Percentiles rank a stretch among this genome's conserved stretches.
phyloP scores from a whole-genome alignment of 1,284 basidiomycete genomes.

The Heterobasidion irregulare region DNA sequence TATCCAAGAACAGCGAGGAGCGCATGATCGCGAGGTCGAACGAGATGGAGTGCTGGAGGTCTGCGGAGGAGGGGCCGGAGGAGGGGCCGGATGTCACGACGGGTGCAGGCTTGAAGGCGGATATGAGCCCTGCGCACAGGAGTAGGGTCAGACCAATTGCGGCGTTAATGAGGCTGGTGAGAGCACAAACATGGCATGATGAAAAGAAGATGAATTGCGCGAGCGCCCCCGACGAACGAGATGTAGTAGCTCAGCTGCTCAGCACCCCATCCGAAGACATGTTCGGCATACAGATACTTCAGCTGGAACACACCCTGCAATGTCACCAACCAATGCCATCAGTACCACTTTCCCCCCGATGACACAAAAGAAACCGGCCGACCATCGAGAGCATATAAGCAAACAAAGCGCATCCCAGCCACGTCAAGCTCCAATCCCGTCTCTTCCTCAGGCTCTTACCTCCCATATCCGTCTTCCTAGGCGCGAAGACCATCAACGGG shows the following conservation, averaged over 20 bases:
- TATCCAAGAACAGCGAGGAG: constrained; percentile 54
- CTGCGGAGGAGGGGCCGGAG: constrained; percentile 35
- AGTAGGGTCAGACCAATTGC: constrained; percentile 8
- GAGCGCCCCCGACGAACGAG: constrained; percentile 38
- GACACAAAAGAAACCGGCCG: constrained; percentile 13
- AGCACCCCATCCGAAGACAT: constrained; percentile 48
- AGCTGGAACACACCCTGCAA: constrained; percentile 45
- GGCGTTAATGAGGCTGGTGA: neutral
- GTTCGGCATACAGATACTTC: constrained; percentile 54
- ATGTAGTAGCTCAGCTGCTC: constrained; percentile 54
- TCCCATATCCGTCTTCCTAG: constrained; percentile 27
- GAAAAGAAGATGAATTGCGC: constrained; percentile 45
- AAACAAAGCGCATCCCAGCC: constrained; percentile 36
- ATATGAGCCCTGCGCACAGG: constrained; percentile 29
- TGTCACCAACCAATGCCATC: constrained; percentile 1
- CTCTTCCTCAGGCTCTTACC: constrained; percentile 17
- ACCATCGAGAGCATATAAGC: constrained; percentile 38
- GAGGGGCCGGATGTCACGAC: constrained; percentile 9
- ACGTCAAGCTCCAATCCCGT: constrained; percentile 53
- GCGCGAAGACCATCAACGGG: constrained; percentile 49
- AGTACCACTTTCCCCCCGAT: neutral
- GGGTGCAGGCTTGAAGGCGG: constrained; percentile 34
- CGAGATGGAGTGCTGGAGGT: constrained; percentile 52
- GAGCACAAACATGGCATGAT: constrained; percentile 43
- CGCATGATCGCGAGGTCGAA: constrained; percentile 62